These are phyloP conservation scores for Quercus phellos DNA, from an alignment of 331 rosid genomes.

Conservation along the genomic window DNA sequence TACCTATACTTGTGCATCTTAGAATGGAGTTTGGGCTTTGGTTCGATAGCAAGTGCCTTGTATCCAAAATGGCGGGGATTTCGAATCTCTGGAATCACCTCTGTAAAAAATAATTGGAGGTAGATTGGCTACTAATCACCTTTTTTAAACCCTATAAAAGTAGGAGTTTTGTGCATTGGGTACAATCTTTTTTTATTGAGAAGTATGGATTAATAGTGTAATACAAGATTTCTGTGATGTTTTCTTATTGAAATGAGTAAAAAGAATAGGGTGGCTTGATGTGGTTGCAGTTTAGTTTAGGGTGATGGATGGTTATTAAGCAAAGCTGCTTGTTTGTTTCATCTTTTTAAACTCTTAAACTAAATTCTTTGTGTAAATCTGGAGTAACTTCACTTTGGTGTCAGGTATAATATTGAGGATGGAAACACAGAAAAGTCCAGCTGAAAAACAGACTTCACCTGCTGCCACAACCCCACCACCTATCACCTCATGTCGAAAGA, in stretches of 20 bases:
- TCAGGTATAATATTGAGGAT: slow-evolving; percentile 2
- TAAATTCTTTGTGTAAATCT: neutral
- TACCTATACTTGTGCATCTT: too few relatives aligned
- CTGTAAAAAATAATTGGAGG: too few relatives aligned
- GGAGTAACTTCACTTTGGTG: neutral
- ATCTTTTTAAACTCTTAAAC: neutral
- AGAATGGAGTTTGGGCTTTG: too few relatives aligned
- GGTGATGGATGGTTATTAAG: neutral
- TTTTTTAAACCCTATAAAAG: too few relatives aligned
- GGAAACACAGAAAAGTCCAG: neutral
- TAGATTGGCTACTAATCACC: too few relatives aligned
- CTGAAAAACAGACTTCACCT: slow-evolving; percentile 6
- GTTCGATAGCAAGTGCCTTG: too few relatives aligned
- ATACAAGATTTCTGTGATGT: neutral
- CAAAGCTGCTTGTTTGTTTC: neutral
- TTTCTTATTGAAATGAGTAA: neutral
- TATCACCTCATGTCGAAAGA: slow-evolving; percentile 59
- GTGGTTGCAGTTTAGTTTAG: neutral
- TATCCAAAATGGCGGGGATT: too few relatives aligned
- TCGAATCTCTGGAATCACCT: too few relatives aligned
- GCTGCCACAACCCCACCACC: slow-evolving; percentile 6
- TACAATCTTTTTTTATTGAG: neutral
- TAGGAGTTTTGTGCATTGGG: too few relatives aligned
- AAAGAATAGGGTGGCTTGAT: neutral
- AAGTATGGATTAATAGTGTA: neutral